Percentiles rank a stretch among this genome's conserved stretches.
Evolutionary conservation across 257 asterid species (phyloP).

Genomic region (Lantana camara): DNA sequence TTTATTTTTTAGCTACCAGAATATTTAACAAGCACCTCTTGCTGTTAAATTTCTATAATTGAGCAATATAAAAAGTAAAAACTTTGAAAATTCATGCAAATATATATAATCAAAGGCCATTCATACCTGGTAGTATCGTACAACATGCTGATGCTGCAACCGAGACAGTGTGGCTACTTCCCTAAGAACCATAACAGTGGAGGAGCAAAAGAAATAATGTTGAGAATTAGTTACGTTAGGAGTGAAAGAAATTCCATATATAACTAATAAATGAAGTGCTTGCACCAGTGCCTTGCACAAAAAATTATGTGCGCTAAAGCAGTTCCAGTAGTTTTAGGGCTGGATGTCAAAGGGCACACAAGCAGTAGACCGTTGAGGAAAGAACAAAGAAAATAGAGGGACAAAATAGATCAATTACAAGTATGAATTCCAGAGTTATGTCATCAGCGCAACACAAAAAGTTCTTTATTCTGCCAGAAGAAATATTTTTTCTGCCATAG

Average conservation of each 20-base stretch:
- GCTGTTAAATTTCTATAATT: slow-evolving; percentile 15
- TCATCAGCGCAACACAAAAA: background rate
- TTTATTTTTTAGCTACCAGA: slow-evolving; percentile 20
- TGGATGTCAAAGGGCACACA: no score
- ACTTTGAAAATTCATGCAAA: slow-evolving; percentile 13
- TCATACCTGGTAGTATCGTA: slow-evolving; percentile 92
- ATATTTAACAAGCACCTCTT: slow-evolving; percentile 9
- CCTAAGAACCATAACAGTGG: slow-evolving; percentile 45
- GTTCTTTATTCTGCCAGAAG: background rate
- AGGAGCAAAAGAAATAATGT: slow-evolving; percentile 25
- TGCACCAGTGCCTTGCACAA: slow-evolving; percentile 10
- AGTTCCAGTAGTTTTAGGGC: no score
- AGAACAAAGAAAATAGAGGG: slow-evolving; percentile 17
- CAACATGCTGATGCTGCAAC: slow-evolving; percentile 97
- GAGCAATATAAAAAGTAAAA: slow-evolving; percentile 10
- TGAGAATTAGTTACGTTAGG: slow-evolving; percentile 7
- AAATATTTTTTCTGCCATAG: background rate
- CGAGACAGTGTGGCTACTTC: slow-evolving; percentile 97
- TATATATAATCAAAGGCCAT: slow-evolving; percentile 8
- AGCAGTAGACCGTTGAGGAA: no score
- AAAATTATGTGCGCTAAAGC: slow-evolving; percentile 4
- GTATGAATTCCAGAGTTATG: background rate
- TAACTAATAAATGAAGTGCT: background rate
- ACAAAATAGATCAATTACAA: slow-evolving; percentile 1
- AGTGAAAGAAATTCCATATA: background rate